A percentile compares a stretch with the other conserved stretches of the same genome.
Evolutionary conservation across 2,329 filamentous ascomycete genomes (phyloP).

Genomic region (Ascochyta koolunga): DNA sequence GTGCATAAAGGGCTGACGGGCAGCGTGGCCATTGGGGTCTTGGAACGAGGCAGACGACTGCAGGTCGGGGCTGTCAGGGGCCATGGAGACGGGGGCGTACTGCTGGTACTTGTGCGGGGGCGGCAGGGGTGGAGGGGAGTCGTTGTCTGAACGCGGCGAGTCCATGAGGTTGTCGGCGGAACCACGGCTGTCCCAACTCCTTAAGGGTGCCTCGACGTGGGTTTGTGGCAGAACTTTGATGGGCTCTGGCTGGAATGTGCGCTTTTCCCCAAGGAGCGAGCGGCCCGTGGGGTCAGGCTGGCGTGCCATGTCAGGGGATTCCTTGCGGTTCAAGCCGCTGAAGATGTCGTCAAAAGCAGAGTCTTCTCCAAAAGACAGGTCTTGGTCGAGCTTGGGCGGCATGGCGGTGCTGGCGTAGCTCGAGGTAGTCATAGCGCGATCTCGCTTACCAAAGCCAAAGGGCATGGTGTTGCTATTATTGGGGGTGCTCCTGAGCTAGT

Average conservation of each 20-base stretch:
- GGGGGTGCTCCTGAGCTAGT: slow-evolving; percentile 28
- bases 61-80: slow-evolving; percentile 41
- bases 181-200: slow-evolving; percentile 59
- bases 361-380: slow-evolving; percentile 45
- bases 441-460: slow-evolving; percentile 23
- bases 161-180: slow-evolving; percentile 59
- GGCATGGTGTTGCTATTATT: slow-evolving; percentile 23
- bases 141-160: slow-evolving; percentile 45
- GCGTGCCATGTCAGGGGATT: slow-evolving; percentile 35
- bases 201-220: slow-evolving; percentile 55
- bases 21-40: slow-evolving; percentile 25
- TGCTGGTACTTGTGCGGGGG: slow-evolving; percentile 43
- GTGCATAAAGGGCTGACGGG: slow-evolving; percentile 37
- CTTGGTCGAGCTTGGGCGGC: slow-evolving; percentile 58
- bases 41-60: slow-evolving; percentile 32
- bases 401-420: slow-evolving; percentile 56
- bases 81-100: slow-evolving; percentile 38
- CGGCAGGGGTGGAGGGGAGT: slow-evolving; percentile 41
- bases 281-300: slow-evolving; percentile 32
- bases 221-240: slow-evolving; percentile 54
- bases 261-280: slow-evolving; percentile 44
- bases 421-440: slow-evolving; percentile 56
- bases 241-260: slow-evolving; percentile 48
- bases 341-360: slow-evolving; percentile 59
- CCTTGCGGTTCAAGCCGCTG: slow-evolving; percentile 37